Conservation (phyloP, 1,139 yeast species). For the Kodamaea suecica region DNA sequence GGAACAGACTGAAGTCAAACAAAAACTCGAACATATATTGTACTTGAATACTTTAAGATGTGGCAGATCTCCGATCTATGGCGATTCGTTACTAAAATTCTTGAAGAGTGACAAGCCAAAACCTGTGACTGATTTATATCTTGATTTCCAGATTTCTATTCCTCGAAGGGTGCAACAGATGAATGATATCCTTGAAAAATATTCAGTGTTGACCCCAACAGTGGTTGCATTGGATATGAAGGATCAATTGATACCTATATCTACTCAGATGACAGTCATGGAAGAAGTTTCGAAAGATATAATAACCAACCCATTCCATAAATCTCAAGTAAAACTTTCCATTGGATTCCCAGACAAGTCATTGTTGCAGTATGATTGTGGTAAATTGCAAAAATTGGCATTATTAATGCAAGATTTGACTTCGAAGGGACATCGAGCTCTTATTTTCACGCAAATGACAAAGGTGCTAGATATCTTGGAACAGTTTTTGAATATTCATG, state of each 20-base stretch:
- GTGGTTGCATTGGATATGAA: constrained; percentile 79
- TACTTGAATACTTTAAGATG: constrained; percentile 68
- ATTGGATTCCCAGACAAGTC: constrained; percentile 97
- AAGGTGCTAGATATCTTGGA: constrained; percentile 91
- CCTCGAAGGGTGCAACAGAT: constrained; percentile 41
- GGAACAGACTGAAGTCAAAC: constrained; percentile 49
- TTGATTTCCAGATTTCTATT: constrained; percentile 37
- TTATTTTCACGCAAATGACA: constrained; percentile 98
- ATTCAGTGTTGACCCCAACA: constrained; percentile 83
- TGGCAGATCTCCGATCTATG: constrained; percentile 54
- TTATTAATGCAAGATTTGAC: constrained; percentile 69
- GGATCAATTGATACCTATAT: constrained; percentile 48
- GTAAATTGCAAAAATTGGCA: constrained; percentile 87
- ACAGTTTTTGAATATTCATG: constrained; percentile 90
- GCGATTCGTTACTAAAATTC: constrained; percentile 37
- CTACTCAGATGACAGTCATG: constrained; percentile 29
- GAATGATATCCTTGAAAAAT: constrained; percentile 63
- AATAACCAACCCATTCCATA: constrained; percentile 69
- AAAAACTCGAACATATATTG: constrained; percentile 52
- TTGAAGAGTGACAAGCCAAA: constrained; percentile 17
- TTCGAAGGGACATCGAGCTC: constrained; percentile 86
- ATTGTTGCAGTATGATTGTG: constrained; percentile 91
- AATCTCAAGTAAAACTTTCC: constrained; percentile 79
- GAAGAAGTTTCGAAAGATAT: constrained; percentile 33
- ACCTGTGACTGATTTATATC: constrained; percentile 26